Conservation (phyloP, 192 early-diverging fungal genomes). For the Rhizophagus prolifer region DNA sequence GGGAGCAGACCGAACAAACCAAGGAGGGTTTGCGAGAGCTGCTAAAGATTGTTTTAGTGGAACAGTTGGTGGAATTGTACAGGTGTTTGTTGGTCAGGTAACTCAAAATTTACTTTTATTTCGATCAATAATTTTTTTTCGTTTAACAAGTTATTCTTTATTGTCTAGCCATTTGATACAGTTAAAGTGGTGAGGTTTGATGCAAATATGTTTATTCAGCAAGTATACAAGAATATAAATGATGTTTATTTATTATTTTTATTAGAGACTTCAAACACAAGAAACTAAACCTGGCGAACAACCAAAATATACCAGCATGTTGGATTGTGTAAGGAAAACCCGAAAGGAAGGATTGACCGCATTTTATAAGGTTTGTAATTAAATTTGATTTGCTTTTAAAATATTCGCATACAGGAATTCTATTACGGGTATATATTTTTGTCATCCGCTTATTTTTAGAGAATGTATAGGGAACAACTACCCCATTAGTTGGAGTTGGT, state of each 20-base stretch:
- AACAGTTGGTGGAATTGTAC: slow-evolving; percentile 73
- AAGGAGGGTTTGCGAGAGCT: slow-evolving; percentile 51
- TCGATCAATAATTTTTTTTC: background rate
- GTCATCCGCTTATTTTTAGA: slow-evolving; percentile 6
- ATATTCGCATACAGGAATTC: background rate
- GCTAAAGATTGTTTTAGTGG: slow-evolving; percentile 76
- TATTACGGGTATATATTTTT: slow-evolving; percentile 13
- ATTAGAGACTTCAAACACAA: slow-evolving; percentile 88
- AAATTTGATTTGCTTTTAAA: background rate
- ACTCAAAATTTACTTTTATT: background rate
- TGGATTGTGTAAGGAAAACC: slow-evolving; percentile 88
- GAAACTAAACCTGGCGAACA: slow-evolving; percentile 55
- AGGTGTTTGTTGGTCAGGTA: slow-evolving; percentile 74
- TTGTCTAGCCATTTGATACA: slow-evolving; percentile 70
- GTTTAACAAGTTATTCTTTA: background rate
- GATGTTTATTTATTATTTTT: background rate
- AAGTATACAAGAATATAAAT: background rate
- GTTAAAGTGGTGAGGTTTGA: slow-evolving; percentile 68
- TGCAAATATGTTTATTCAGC: background rate
- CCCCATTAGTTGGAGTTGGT: slow-evolving; percentile 91
- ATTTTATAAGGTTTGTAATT: slow-evolving; percentile 75
- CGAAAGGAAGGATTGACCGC: slow-evolving; percentile 76
- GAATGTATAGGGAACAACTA: slow-evolving; percentile 71
- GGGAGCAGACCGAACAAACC: background rate
- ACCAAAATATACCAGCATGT: slow-evolving; percentile 73